These are phyloP conservation scores for Nitzschia sp. DNA, from an alignment of 108 stramenopile species.

Conservation along the genomic window DNA sequence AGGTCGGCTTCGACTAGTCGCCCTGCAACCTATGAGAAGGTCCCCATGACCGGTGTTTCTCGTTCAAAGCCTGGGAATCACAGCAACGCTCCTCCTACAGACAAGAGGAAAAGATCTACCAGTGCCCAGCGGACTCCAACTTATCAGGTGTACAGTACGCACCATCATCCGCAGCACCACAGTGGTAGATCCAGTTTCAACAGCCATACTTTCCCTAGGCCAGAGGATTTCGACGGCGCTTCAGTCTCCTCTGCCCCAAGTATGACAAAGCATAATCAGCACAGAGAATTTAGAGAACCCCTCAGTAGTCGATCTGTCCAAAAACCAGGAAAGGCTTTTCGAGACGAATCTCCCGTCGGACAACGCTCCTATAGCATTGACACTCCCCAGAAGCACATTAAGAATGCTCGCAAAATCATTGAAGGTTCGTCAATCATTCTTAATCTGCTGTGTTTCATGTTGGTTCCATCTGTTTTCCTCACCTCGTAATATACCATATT, in stretches of 20 bases:
- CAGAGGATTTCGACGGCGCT: conserved; percentile 1
- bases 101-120: conserved; percentile 1
- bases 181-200: not conserved
- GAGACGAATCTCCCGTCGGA: conserved; percentile 20
- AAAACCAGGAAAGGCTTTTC: conserved; percentile 1
- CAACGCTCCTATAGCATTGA: conserved; percentile 6
- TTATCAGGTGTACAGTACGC: not conserved
- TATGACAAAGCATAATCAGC: not conserved
- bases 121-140: conserved; percentile 4
- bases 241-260: conserved; percentile 17
- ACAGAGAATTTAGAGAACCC: conserved; percentile 14
- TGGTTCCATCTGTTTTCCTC: not conserved
- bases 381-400: conserved; percentile 4
- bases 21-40: not conserved
- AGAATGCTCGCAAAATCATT: conserved; percentile 29
- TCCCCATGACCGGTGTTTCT: too few species aligned
- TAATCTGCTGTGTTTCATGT: not conserved
- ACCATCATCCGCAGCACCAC: conserved; percentile 7
- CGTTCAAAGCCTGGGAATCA: not conserved
- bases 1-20: not conserved
- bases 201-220: not conserved
- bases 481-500: not conserved
- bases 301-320: conserved; percentile 2
- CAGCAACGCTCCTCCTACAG: not conserved
- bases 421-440: conserved; percentile 29